These are phyloP conservation scores for Beauveria brongniartii DNA, from an alignment of 2,329 filamentous ascomycete species.

Conservation along the genomic window DNA sequence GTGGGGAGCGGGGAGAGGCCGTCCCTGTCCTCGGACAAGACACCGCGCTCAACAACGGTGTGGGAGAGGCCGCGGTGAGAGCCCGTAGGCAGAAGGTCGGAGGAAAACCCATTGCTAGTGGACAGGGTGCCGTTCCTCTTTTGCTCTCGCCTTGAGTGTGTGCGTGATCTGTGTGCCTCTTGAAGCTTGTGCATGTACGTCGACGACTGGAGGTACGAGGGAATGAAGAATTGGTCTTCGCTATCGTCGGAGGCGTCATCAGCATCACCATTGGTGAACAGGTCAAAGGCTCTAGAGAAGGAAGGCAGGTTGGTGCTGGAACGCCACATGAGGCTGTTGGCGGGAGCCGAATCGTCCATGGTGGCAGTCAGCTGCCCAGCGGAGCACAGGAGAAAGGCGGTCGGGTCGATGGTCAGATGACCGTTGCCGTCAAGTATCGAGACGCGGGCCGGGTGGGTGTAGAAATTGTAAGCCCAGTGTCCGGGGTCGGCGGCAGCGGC, in stretches of 20 bases:
- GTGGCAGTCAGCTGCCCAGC: slow-evolving; percentile 14
- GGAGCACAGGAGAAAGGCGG: slow-evolving; percentile 17
- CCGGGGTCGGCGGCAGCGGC: slow-evolving; percentile 20
- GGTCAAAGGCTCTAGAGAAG: slow-evolving; percentile 46
- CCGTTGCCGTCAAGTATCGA: slow-evolving; percentile 43
- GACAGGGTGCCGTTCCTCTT: slow-evolving; percentile 20
- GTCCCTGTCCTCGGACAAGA: slow-evolving; percentile 51
- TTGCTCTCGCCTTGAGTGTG: slow-evolving; percentile 42
- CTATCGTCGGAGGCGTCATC: slow-evolving; percentile 18
- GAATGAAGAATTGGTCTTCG: slow-evolving; percentile 59
- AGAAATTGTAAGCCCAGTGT: slow-evolving; percentile 41
- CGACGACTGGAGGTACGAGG: slow-evolving; percentile 74
- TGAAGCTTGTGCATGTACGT: slow-evolving; percentile 70
- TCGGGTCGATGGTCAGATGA: slow-evolving; percentile 25
- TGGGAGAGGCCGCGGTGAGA: slow-evolving; percentile 71
- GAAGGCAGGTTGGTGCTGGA: slow-evolving; percentile 28
- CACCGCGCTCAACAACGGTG: slow-evolving; percentile 73
- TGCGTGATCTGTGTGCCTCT: slow-evolving; percentile 57
- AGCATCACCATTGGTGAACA: slow-evolving; percentile 32
- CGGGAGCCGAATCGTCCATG: slow-evolving; percentile 15
- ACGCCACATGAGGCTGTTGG: slow-evolving; percentile 19
- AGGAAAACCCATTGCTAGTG: slow-evolving; percentile 43
- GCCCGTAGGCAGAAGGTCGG: slow-evolving; percentile 31
- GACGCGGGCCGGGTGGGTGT: slow-evolving; percentile 24
- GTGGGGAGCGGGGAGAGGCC: slow-evolving; percentile 62